phyloP scores from a whole-genome alignment of 2,329 filamentous ascomycete genomes.

The Aspergillus felis region DNA sequence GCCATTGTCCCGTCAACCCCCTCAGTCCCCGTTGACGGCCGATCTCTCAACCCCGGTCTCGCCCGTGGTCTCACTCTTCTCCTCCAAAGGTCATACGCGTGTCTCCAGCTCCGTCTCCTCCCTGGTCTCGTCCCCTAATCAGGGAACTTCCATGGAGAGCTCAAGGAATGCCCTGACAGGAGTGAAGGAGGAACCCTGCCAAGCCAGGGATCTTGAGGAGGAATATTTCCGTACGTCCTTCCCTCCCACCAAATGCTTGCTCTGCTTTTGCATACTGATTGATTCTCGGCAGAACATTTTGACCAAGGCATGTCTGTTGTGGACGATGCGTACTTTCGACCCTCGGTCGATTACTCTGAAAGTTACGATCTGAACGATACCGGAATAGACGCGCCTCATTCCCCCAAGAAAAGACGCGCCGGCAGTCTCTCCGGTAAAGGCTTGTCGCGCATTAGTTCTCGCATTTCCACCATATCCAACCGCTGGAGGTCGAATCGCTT shows the following conservation, averaged over 20 bases:
- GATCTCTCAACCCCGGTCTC: slow-evolving; percentile 38
- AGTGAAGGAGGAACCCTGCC: slow-evolving; percentile 76
- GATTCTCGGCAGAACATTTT: slow-evolving; percentile 30
- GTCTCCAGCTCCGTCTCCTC: slow-evolving; percentile 71
- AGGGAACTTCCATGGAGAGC: slow-evolving; percentile 47
- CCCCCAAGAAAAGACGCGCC: slow-evolving; percentile 51
- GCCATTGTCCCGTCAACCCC: slow-evolving; percentile 16
- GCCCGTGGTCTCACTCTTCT: slow-evolving; percentile 39
- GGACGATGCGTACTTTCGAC: slow-evolving; percentile 27
- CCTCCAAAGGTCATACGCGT: slow-evolving; percentile 34
- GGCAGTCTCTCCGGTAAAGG: slow-evolving; percentile 45
- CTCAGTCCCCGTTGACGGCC: slow-evolving; percentile 30
- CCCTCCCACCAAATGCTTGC: slow-evolving; percentile 12
- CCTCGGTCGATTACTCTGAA: slow-evolving; percentile 27
- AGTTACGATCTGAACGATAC: slow-evolving; percentile 55
- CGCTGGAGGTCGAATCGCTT: slow-evolving; percentile 36
- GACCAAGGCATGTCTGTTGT: slow-evolving; percentile 27
- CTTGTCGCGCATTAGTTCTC: slow-evolving; percentile 61
- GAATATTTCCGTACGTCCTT: slow-evolving; percentile 69
- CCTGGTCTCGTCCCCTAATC: slow-evolving; percentile 57
- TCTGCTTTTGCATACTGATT: slow-evolving; percentile 6
- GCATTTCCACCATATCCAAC: slow-evolving; percentile 70
- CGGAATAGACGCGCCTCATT: slow-evolving; percentile 58
- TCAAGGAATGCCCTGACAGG: slow-evolving; percentile 69
- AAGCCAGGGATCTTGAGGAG: slow-evolving; percentile 49